A percentile compares a stretch with the other conserved stretches of the same genome.
Evolutionary conservation across 148 eudicot species (phyloP).

Genomic region (Agrostemma githago): DNA sequence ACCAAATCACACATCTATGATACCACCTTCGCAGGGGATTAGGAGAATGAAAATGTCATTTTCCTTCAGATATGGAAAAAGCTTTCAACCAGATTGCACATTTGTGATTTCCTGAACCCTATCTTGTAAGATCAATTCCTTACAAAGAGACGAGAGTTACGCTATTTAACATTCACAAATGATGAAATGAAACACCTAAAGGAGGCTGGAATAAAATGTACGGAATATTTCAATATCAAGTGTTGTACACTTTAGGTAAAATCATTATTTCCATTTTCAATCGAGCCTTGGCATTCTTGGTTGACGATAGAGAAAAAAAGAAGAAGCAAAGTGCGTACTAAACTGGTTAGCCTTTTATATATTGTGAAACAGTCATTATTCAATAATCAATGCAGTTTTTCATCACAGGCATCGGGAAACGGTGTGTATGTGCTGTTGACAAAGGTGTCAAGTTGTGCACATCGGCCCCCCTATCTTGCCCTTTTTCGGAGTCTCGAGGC

Average conservation of each 20-base stretch:
- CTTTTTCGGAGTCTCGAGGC: too few species aligned
- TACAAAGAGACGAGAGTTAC: not conserved
- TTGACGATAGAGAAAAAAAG: not conserved
- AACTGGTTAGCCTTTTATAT: too few species aligned
- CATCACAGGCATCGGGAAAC: too few species aligned
- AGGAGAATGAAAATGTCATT: not conserved
- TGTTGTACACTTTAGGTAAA: not conserved
- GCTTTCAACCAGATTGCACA: not conserved
- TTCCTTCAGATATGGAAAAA: not conserved
- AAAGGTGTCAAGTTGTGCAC: too few species aligned
- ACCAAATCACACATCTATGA: too few species aligned
- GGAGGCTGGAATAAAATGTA: not conserved
- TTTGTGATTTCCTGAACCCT: not conserved
- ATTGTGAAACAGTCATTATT: too few species aligned
- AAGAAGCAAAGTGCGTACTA: too few species aligned
- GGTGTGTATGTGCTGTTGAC: too few species aligned
- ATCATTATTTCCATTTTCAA: not conserved
- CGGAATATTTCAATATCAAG: not conserved
- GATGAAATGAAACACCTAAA: not conserved
- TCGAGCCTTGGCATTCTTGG: not conserved
- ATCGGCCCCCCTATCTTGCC: too few species aligned
- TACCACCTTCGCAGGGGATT: too few species aligned
- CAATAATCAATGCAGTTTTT: too few species aligned
- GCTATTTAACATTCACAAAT: not conserved
- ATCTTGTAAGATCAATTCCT: not conserved